Evolutionary conservation across 192 early-diverging fungal species (phyloP), one percentile per base, ranked within the genome.

Genomic region (Backusella australiensis): DNA sequence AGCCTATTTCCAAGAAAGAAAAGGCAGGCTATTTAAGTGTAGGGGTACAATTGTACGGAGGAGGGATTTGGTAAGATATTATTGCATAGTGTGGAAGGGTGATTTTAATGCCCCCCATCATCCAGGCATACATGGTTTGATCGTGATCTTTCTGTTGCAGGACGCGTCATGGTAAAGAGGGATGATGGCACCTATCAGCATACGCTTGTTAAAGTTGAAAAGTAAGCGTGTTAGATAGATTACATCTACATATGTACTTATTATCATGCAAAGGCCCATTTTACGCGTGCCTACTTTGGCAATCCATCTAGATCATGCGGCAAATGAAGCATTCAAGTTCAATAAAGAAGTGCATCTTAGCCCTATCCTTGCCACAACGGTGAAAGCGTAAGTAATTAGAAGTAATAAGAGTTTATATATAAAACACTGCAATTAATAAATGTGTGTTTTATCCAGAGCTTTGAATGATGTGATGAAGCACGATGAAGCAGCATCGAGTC

Each of bases 201-300:
- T 80, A 89, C 87, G 0, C 86, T 99, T 34, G 93, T 97, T 42
- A 74, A 86, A 21, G 91, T 99, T 73, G 85, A 93, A 35, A 89
- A 86, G 82, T 88, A 86, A 59, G 12, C 1, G 0, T 41, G 6
- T 74, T 74, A 65, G 52, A 4, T 21, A 12, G 11, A 67, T 39
- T 39, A 11, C 38, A 38, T 38, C 8, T 38, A 11, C 11, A 38
- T 9, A 11, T 38, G 36, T 35, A 72, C 17, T 72, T 44, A 34
- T 12, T 39, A 42, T 29, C 9, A 14, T 9, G 5, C 11, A 15
- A 77, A 90, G 88, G 69, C 94, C 98, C 6, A 96, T 99, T 72
- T 86, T 99, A 77, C 90, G 94, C 71, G 94, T 99, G 67, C 98
- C 98, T 49, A 97, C 95, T 21, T 84, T 99, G 63, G 98, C 96